A percentile compares a stretch with the other conserved stretches of the same genome.
These are phyloP conservation scores for Pichia gijzeniarum DNA, from an alignment of 805 yeast genomes.

Conservation along the genomic window DNA sequence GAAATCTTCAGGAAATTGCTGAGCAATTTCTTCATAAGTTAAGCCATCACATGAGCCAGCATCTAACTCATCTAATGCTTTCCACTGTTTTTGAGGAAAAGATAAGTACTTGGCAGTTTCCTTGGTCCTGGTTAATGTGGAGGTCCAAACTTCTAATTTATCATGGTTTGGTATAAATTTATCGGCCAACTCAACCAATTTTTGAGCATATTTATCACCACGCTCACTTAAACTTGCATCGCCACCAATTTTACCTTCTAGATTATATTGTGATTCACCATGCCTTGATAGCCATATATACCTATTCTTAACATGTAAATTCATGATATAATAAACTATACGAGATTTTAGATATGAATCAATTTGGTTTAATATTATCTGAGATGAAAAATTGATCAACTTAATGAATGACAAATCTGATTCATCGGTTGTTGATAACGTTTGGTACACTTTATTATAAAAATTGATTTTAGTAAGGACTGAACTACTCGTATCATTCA, in stretches of 20 bases:
- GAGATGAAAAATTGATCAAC: constrained; percentile 80
- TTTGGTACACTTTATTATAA: constrained; percentile 71
- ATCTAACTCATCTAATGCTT: constrained; percentile 92
- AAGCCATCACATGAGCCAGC: constrained; percentile 98
- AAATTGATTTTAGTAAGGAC: constrained; percentile 65
- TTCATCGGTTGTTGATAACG: constrained; percentile 56
- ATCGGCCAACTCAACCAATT: constrained; percentile 69
- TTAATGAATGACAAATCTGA: constrained; percentile 76
- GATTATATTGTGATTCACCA: constrained; percentile 88
- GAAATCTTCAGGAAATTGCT: constrained; percentile 85
- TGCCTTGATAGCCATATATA: constrained; percentile 92
- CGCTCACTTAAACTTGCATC: constrained; percentile 81
- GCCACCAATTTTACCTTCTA: constrained; percentile 94
- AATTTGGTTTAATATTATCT: constrained; percentile 80
- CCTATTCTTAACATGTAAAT: constrained; percentile 86
- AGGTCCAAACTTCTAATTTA: constrained; percentile 89
- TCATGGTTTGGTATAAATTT: constrained; percentile 56
- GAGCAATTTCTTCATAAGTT: constrained; percentile 90
- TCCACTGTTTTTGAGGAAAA: constrained; percentile 84
- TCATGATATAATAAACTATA: constrained; percentile 94
- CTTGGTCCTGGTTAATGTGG: constrained; percentile 84
- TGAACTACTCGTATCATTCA: constrained; percentile 67
- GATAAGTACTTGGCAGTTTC: constrained; percentile 84
- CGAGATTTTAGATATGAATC: constrained; percentile 86
- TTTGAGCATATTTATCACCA: constrained; percentile 76